phyloP scores from a whole-genome alignment of 73 alveolate species.

The Paramecium sexaurelia region DNA sequence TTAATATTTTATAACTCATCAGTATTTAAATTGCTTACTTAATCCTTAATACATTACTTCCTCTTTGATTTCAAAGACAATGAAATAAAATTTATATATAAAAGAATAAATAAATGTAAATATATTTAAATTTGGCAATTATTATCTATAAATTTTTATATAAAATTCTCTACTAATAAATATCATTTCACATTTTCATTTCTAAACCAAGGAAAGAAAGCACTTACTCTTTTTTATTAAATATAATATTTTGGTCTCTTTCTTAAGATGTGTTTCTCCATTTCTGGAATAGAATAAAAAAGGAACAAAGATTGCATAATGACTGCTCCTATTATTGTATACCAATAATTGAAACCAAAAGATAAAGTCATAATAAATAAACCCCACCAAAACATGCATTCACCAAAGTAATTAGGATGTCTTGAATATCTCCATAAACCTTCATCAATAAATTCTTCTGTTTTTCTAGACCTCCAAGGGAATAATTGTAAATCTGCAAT shows the following conservation, averaged over 20 bases:
- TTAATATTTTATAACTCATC: slow-evolving; percentile 19
- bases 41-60: no score
- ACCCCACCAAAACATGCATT: slow-evolving; percentile 93
- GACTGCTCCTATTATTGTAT: slow-evolving; percentile 55
- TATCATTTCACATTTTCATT: not conserved
- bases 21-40: slow-evolving; percentile 50
- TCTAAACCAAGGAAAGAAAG: slow-evolving; percentile 68
- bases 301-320: slow-evolving; percentile 22
- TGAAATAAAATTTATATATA: no score
- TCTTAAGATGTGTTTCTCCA: slow-evolving; percentile 18
- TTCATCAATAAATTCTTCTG: slow-evolving; percentile 78
- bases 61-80: no score
- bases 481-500: slow-evolving; percentile 73
- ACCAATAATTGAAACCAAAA: not conserved
- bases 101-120: no score
- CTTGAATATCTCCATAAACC: slow-evolving; percentile 97
- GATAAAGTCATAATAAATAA: slow-evolving; percentile 67
- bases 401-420: slow-evolving; percentile 94
- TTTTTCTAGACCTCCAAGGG: slow-evolving; percentile 71
- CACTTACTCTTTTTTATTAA: slow-evolving; percentile 57
- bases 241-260: slow-evolving; percentile 43
- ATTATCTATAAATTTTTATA: no score
- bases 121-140: no score
- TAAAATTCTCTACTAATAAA: not conserved
- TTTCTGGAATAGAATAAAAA: slow-evolving; percentile 63